phyloP scores from a whole-genome alignment of 352 stramenopile genomes.

The Globisporangium nunn region DNA sequence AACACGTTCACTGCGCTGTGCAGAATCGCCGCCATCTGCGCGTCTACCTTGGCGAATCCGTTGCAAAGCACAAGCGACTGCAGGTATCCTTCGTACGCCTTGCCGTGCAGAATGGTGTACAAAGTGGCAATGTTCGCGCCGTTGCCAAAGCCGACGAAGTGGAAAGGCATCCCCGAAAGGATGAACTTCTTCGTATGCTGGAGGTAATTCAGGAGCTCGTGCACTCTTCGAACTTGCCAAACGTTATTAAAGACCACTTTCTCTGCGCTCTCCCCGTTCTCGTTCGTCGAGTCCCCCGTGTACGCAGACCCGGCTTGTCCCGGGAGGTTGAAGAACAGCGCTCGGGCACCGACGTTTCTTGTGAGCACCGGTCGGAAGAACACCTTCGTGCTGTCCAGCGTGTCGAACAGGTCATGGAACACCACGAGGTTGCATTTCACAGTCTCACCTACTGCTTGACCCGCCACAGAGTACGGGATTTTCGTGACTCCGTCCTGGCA shows the following conservation, averaged over 20 bases:
- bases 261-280: slow-evolving; percentile 10
- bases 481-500: slow-evolving; percentile 70
- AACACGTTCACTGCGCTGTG: slow-evolving; percentile 84
- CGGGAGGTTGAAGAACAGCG: slow-evolving; percentile 89
- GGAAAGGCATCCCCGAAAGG: slow-evolving; percentile 63
- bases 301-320: slow-evolving; percentile 84
- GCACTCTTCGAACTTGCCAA: slow-evolving; percentile 70
- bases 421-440: slow-evolving; percentile 87
- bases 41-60: slow-evolving; percentile 73
- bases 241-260: slow-evolving; percentile 71
- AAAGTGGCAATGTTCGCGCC: slow-evolving; percentile 77
- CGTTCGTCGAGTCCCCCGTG: not conserved
- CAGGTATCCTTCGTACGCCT: slow-evolving; percentile 39
- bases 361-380: slow-evolving; percentile 81
- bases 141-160: slow-evolving; percentile 87
- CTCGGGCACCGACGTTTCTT: slow-evolving; percentile 71
- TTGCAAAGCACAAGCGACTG: slow-evolving; percentile 81
- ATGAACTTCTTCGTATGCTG: slow-evolving; percentile 66
- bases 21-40: slow-evolving; percentile 66
- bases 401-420: slow-evolving; percentile 93
- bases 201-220: slow-evolving; percentile 83
- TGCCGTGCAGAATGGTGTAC: slow-evolving; percentile 50
- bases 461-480: slow-evolving; percentile 79
- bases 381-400: slow-evolving; percentile 82
- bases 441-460: slow-evolving; percentile 46